phyloP scores from a whole-genome alignment of 306 rosid genomes.

The Purshia tridentata region DNA sequence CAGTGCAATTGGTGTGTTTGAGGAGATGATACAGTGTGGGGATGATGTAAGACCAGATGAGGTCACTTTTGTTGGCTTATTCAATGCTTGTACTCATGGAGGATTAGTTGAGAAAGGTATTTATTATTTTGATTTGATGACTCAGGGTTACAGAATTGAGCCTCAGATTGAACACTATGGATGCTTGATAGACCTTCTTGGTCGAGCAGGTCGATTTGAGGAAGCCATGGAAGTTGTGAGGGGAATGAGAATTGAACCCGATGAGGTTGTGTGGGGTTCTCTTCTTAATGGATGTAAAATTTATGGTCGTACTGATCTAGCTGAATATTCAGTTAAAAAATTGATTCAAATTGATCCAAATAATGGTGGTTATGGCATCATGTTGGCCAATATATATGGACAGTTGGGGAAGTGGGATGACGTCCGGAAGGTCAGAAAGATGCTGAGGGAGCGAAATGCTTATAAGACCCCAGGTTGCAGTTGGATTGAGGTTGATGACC shows the following conservation, averaged over 20 bases:
- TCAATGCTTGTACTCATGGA: slow-evolving; percentile 84
- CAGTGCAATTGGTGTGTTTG: slow-evolving; percentile 51
- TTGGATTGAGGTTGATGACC: slow-evolving; percentile 73
- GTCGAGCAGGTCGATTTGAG: slow-evolving; percentile 69
- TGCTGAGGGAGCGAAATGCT: slow-evolving; percentile 50
- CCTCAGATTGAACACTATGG: slow-evolving; percentile 76
- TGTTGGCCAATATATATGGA: slow-evolving; percentile 65
- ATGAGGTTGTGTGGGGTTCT: slow-evolving; percentile 91
- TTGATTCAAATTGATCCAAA: slow-evolving; percentile 61
- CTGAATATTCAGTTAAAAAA: slow-evolving; percentile 60
- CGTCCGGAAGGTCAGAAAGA: slow-evolving; percentile 52
- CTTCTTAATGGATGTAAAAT: slow-evolving; percentile 72
- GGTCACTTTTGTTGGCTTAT: slow-evolving; percentile 69
- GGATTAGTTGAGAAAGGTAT: slow-evolving; percentile 69
- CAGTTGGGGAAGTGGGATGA: slow-evolving; percentile 77
- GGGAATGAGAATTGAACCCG: slow-evolving; percentile 69
- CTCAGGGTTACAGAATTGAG: slow-evolving; percentile 38
- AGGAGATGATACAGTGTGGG: slow-evolving; percentile 45
- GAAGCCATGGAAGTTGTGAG: slow-evolving; percentile 63
- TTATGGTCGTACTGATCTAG: slow-evolving; percentile 61
- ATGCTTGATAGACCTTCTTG: slow-evolving; percentile 79
- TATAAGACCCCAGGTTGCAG: slow-evolving; percentile 75
- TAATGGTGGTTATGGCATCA: slow-evolving; percentile 62
- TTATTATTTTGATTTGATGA: slow-evolving; percentile 58
- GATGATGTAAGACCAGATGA: slow-evolving; percentile 46